Evolutionary conservation across 345 rosid genomes (phyloP).

Genomic region (Pelargonium nanum): DNA sequence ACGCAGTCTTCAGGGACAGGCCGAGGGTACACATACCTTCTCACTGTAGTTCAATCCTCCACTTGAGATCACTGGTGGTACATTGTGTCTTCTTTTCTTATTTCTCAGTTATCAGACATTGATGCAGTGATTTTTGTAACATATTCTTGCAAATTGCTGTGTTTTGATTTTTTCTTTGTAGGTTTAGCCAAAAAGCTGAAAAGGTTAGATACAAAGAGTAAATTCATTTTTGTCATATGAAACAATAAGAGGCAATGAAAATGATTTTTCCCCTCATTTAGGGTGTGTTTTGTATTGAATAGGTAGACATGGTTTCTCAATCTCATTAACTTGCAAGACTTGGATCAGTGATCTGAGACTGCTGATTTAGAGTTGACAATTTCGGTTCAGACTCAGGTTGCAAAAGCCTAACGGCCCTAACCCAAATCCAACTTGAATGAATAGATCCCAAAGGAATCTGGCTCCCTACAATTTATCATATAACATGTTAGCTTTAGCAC

Average conservation of each 20-base stretch:
- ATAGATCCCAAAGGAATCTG: too few species aligned
- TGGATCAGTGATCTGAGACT: too few species aligned
- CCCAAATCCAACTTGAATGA: too few species aligned
- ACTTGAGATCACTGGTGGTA: background rate
- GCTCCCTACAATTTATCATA: too few species aligned
- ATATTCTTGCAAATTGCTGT: background rate
- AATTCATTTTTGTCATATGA: background rate
- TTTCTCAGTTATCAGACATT: background rate
- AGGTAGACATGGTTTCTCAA: too few species aligned
- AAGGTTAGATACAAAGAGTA: background rate
- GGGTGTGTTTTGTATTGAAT: too few species aligned
- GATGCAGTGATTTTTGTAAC: background rate
- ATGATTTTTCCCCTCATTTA: too few species aligned
- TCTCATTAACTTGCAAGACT: too few species aligned
- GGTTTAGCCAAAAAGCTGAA: background rate
- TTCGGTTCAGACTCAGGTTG: too few species aligned
- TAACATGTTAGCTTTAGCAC: too few species aligned
- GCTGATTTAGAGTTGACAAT: too few species aligned
- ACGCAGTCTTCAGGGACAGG: slow-evolving; percentile 44
- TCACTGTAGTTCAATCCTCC: slow-evolving; percentile 56
- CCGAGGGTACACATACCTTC: slow-evolving; percentile 59
- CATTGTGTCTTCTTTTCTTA: background rate
- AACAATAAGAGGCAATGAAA: background rate
- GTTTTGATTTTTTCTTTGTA: background rate
- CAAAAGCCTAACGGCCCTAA: too few species aligned